Base-by-base conservation (phyloP, 495 filamentous ascomycete species). In the Aspergillus affinis region DNA sequence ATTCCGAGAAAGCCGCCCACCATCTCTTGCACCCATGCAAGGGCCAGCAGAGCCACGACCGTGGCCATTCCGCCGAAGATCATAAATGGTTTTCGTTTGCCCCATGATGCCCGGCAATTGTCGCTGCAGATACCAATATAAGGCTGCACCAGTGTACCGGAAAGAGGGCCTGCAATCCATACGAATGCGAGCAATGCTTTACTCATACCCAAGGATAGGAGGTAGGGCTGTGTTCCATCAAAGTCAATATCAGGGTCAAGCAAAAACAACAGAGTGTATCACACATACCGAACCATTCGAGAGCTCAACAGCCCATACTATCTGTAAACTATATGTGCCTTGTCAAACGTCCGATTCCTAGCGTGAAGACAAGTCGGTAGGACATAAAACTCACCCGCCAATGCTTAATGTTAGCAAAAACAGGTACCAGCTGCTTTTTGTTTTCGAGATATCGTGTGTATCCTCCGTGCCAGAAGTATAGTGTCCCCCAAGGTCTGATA, bases 271-370 rank as follows among this genome's bases (percentile, higher is more conserved):
- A 10, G 18, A 17, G 17, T 46, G 29, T 7, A n/a, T 20, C 18
- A 53, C 23, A 72, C 84, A 58, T 73, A 85, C 83, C 46, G 92
- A 93, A 62, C 90, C 91, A 76, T 93, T 89, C 52, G 90, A 93
- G 54, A 93, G 75, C 69, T 96, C 92, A 46, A 94, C 91, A 8
- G 91, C 89, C 93, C 93, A 97, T n/a, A 91, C 91, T 67, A 97
- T 86, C 72, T 96, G 92, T 60, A 97, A 78, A 26, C 90, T 85
- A 57, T 18, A 47, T 18, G 2, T 20, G 30, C 51, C 30, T 23
- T 0, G 48, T 62, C 44, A 61, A 51, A 45, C n/a, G 29, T 46
- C 15, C 36, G 4, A 23, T 54, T 9, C 21, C 15, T 1, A 54
- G 49, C 6, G 10, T 6, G 30, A 8, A 51, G 15, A 51, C 2